A percentile compares a stretch with the other conserved stretches of the same genome.
phyloP scores from a whole-genome alignment of 768 basidiomycete genomes.

The Auriculariales sp. region DNA sequence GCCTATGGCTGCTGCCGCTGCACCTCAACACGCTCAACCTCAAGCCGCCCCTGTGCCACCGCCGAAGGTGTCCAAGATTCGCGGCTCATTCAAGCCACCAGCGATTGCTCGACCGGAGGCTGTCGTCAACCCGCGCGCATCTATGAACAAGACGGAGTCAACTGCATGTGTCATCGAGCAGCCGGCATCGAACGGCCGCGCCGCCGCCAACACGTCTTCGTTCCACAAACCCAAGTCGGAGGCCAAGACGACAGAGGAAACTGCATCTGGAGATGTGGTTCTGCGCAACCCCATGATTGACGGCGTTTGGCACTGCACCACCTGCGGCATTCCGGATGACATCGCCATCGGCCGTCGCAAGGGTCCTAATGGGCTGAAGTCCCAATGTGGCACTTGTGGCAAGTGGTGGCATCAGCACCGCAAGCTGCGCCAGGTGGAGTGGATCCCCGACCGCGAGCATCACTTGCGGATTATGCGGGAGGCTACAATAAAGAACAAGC shows the following conservation, averaged over 20 bases:
- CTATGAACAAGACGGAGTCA: neutral
- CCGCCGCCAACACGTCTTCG: conserved; percentile 14
- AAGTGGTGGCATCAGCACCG: conserved; percentile 86
- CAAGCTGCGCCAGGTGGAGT: conserved; percentile 64
- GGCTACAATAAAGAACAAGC: conserved; percentile 21
- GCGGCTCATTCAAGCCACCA: conserved; percentile 63
- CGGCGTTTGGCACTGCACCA: conserved; percentile 89
- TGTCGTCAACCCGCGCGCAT: neutral
- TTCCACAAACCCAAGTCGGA: conserved; percentile 60
- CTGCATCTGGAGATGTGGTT: no score
- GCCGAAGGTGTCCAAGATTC: conserved; percentile 50
- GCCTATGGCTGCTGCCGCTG: conserved; percentile 14
- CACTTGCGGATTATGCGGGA: conserved; percentile 42
- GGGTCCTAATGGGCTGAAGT: conserved; percentile 80
- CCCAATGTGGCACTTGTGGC: conserved; percentile 85
- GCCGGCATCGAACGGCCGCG: conserved; percentile 4
- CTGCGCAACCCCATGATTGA: conserved; percentile 71
- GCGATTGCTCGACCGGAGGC: conserved; percentile 24
- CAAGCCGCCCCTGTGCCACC: conserved; percentile 18
- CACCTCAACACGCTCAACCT: conserved; percentile 20
- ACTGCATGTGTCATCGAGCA: neutral
- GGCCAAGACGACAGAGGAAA: conserved; percentile 65
- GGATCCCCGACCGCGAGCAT: conserved; percentile 59
- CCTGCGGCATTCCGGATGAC: conserved; percentile 81
- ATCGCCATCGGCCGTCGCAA: conserved; percentile 78